A percentile compares a stretch with the other conserved stretches of the same genome.
These are phyloP conservation scores for Cytospora paraplurivora DNA, from an alignment of 2,329 filamentous ascomycete genomes.

Conservation along the genomic window DNA sequence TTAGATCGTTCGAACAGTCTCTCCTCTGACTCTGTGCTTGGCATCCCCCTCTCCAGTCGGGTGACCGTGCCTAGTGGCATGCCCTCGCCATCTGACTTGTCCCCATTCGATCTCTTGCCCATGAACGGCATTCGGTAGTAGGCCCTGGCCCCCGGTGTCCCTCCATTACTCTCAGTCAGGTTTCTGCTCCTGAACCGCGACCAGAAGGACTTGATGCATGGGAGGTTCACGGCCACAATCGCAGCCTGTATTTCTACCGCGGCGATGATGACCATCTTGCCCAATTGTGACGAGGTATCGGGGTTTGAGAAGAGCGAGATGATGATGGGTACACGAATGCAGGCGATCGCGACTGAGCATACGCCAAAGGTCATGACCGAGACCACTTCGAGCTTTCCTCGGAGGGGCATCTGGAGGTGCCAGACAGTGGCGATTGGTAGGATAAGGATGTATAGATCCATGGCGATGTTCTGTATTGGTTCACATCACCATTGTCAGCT, in stretches of 20 bases:
- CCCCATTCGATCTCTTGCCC: background rate
- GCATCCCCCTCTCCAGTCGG: background rate
- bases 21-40: background rate
- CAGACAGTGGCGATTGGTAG: slow-evolving; percentile 24
- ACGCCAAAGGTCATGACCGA: slow-evolving; percentile 20
- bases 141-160: background rate
- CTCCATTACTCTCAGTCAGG: background rate
- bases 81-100: background rate
- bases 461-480: slow-evolving; percentile 13
- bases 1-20: background rate
- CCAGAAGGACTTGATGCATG: slow-evolving; percentile 4
- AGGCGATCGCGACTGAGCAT: slow-evolving; percentile 23
- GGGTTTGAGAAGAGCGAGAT: background rate
- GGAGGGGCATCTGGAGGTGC: slow-evolving; percentile 22
- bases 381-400: slow-evolving; percentile 19
- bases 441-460: slow-evolving; percentile 22
- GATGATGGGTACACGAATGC: slow-evolving; percentile 16
- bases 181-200: background rate
- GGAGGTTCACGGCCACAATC: slow-evolving; percentile 22
- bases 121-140: background rate
- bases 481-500: background rate
- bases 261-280: slow-evolving; percentile 25
- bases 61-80: background rate
- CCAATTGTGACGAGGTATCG: slow-evolving; percentile 15
- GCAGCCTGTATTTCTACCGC: slow-evolving; percentile 23